A percentile compares a stretch with the other conserved stretches of the same genome.
phyloP scores from a whole-genome alignment of 306 rosid genomes.

The Arachis hypogaea region DNA sequence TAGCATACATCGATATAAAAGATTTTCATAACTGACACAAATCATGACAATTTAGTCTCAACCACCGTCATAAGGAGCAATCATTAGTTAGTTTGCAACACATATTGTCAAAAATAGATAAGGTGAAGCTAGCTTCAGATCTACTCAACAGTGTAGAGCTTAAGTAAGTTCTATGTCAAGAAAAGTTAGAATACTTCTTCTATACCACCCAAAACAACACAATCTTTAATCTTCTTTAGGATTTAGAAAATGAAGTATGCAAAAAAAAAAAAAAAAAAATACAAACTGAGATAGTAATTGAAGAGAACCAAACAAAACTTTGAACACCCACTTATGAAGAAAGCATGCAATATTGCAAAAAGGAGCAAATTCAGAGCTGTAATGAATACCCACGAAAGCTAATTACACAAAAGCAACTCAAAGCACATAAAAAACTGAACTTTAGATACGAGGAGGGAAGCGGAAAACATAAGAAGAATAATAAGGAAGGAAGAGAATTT shows the following conservation, averaged over 20 bases:
- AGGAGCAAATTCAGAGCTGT: background rate
- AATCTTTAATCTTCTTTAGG: background rate
- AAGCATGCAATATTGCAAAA: conserved; percentile 7
- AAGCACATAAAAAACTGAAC: background rate
- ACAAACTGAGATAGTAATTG: background rate
- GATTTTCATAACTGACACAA: conserved; percentile 30
- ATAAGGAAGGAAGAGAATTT: conserved; percentile 4
- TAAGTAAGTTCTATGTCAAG: background rate
- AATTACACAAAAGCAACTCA: conserved; percentile 18
- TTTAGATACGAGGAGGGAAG: conserved; percentile 2
- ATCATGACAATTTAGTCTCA: conserved; percentile 16
- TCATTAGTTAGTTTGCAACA: background rate
- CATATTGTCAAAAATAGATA: background rate
- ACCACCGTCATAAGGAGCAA: conserved; percentile 34
- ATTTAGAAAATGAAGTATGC: too few species aligned
- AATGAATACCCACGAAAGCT: background rate
- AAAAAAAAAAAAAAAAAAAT: too few species aligned
- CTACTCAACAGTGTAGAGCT: conserved; percentile 23
- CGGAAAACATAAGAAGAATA: background rate
- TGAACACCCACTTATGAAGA: conserved; percentile 16
- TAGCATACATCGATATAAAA: background rate
- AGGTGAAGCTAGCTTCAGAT: conserved; percentile 32
- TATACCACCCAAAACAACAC: conserved; percentile 2
- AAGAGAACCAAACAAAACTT: conserved; percentile 17
- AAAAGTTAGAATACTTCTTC: conserved; percentile 5